Conservation (phyloP, 345 rosid genomes). For the Moringa oleifera region DNA sequence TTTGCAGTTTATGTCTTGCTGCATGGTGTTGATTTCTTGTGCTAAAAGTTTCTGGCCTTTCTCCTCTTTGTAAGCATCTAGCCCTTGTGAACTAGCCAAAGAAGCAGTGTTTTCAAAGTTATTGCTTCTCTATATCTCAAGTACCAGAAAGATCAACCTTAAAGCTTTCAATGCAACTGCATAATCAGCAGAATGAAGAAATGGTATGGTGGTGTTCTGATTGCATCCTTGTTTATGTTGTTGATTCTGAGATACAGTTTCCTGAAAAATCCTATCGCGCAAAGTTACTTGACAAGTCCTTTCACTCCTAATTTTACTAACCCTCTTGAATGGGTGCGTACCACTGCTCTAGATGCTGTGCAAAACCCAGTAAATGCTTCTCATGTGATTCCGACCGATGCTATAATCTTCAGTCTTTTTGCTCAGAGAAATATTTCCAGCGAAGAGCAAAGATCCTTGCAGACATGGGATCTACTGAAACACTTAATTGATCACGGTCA, state of each 20-base stretch:
- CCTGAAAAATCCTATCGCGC: conserved; percentile 54
- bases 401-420: conserved; percentile 48
- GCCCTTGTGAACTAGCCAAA: conserved; percentile 8
- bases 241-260: conserved; percentile 62
- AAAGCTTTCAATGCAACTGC: conserved; percentile 12
- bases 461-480: conserved; percentile 68
- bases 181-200: conserved; percentile 61
- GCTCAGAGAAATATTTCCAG: conserved; percentile 52
- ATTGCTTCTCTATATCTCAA: conserved; percentile 12
- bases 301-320: conserved; percentile 51
- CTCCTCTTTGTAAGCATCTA: conserved; percentile 9
- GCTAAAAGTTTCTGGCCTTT: conserved; percentile 4
- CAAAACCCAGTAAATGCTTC: conserved; percentile 52
- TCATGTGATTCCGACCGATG: conserved; percentile 51
- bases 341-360: conserved; percentile 46
- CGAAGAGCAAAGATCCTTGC: conserved; percentile 61
- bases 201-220: conserved; percentile 64
- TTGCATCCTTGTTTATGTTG: conserved; percentile 75
- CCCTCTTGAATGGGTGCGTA: conserved; percentile 72
- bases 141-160: conserved; percentile 6
- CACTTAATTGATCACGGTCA: conserved; percentile 60
- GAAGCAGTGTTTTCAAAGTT: conserved; percentile 1
- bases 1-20: no score
- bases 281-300: conserved; percentile 40
- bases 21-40: no score